A percentile compares a stretch with the other conserved stretches of the same genome.
Conservation (phyloP, 441 rosid genomes). For the Euphorbia celastroides region DNA sequence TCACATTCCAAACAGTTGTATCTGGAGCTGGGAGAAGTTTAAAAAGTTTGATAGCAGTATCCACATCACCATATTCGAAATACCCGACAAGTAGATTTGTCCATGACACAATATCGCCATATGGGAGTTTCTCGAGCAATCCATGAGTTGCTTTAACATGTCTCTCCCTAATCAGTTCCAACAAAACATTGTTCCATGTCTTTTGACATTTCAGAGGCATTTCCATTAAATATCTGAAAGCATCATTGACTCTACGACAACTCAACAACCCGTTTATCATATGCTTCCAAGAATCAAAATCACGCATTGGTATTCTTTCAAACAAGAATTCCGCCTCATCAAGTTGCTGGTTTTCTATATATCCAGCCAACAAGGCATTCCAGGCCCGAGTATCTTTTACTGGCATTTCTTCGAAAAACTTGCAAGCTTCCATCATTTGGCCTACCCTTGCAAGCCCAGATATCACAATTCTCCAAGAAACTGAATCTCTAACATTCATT, state of each 20-base stretch:
- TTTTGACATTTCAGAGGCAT: constrained; percentile 37
- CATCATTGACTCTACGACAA: constrained; percentile 21
- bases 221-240: constrained; percentile 23
- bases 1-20: constrained; percentile 34
- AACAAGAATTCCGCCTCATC: constrained; percentile 28
- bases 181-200: constrained; percentile 30
- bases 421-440: constrained; percentile 28
- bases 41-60: constrained; percentile 23
- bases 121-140: constrained; percentile 29
- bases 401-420: constrained; percentile 32
- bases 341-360: constrained; percentile 22
- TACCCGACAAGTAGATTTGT: constrained; percentile 39
- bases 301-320: constrained; percentile 22
- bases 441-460: constrained; percentile 34
- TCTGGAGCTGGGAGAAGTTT: constrained; percentile 23
- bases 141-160: constrained; percentile 31
- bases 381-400: constrained; percentile 34
- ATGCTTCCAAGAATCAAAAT: constrained; percentile 32
- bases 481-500: constrained; percentile 29
- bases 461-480: constrained; percentile 37
- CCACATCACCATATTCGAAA: constrained; percentile 29
- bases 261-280: constrained; percentile 26
- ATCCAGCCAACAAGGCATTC: constrained; percentile 35
- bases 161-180: constrained; percentile 27
- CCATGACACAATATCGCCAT: constrained; percentile 28